These are phyloP conservation scores for Halenospora varia DNA, from an alignment of 495 filamentous ascomycete genomes.

Conservation along the genomic window DNA sequence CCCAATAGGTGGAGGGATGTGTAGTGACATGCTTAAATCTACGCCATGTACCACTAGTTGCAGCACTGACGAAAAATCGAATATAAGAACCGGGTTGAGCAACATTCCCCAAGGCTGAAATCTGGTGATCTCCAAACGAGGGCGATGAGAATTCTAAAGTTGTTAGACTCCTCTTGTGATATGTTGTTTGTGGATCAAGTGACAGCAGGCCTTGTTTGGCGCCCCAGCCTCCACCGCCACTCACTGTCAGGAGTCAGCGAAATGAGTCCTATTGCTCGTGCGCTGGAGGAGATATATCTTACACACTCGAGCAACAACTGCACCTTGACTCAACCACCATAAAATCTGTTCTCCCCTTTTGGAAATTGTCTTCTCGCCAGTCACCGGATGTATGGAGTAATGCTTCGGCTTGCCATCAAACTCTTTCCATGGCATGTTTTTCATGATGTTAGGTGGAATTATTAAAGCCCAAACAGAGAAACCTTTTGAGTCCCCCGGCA, in stretches of 20 bases:
- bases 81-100: conserved; percentile 40
- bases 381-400: no score
- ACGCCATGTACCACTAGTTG: neutral
- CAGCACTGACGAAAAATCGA: conserved; percentile 38
- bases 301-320: conserved; percentile 54
- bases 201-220: conserved; percentile 79
- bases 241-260: conserved; percentile 44
- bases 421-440: no score
- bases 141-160: conserved; percentile 3
- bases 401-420: no score
- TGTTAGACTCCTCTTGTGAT: neutral
- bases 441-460: conserved; percentile 30
- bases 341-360: no score
- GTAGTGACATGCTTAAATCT: neutral
- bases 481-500: no score
- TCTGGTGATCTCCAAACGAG: conserved; percentile 11
- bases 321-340: conserved; percentile 8
- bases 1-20: no score
- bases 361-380: no score
- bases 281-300: conserved; percentile 16
- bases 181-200: conserved; percentile 62
- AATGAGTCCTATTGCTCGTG: neutral
- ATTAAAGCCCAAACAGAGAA: conserved; percentile 77
- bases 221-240: conserved; percentile 90
- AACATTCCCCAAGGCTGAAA: conserved; percentile 26